Percentiles rank a stretch among this genome's conserved stretches.
These are phyloP conservation scores for Pseudogymnoascus sp. DNA, from an alignment of 2,329 filamentous ascomycete species.

Conservation along the genomic window DNA sequence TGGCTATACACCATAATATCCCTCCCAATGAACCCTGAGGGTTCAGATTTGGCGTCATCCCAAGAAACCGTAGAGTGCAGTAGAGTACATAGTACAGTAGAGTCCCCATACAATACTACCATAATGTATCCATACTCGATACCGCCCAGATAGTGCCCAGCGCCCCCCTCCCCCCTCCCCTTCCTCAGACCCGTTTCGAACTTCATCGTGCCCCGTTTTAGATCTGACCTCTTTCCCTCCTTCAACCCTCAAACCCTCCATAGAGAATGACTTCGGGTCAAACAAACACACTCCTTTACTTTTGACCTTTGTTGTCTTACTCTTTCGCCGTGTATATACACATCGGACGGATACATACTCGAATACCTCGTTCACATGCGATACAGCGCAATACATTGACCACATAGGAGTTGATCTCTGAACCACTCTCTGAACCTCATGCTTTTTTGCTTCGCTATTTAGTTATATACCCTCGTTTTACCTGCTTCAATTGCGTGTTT, in stretches of 20 bases:
- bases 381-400: not conserved
- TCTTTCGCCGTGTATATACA: not conserved
- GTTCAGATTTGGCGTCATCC: not conserved
- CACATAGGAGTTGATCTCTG: conserved; percentile 8
- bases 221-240: not conserved
- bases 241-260: not conserved
- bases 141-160: conserved; percentile 1
- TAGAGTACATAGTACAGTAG: not conserved
- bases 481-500: conserved; percentile 5
- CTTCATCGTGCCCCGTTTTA: not conserved
- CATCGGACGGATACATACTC: not conserved
- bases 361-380: conserved; percentile 1
- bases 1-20: not conserved
- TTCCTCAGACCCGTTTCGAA: conserved; percentile 6
- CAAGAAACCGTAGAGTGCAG: not conserved
- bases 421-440: conserved; percentile 7
- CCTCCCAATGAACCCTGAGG: not conserved
- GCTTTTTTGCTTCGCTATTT: not conserved
- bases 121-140: not conserved
- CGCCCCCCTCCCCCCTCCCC: not conserved
- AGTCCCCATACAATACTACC: too few relatives aligned
- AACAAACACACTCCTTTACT: conserved; percentile 5
- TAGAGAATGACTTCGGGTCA: not conserved
- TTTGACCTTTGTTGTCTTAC: not conserved
- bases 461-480: conserved; percentile 3